Percentiles rank a stretch among this genome's conserved stretches.
phyloP scores from a whole-genome alignment of 2,329 filamentous ascomycete species.

The Colletotrichum tropicale region DNA sequence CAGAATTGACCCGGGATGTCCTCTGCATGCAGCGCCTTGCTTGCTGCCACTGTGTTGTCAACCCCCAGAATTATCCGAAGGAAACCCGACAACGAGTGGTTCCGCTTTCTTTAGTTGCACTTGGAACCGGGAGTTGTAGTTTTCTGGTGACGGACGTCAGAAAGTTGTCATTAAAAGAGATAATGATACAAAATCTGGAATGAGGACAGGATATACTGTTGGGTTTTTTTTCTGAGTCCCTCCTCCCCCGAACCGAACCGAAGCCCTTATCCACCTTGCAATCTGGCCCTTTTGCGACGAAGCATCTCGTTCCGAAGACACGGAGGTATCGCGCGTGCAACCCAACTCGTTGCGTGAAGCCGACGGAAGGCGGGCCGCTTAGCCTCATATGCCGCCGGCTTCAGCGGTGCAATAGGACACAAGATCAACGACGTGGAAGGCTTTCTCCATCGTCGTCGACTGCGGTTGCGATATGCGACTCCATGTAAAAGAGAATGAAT shows the following conservation, averaged over 20 bases:
- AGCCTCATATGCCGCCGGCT: background rate
- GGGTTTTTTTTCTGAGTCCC: background rate
- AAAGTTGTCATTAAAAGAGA: background rate
- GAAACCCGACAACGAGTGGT: slow-evolving; percentile 6
- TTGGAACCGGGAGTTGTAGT: background rate
- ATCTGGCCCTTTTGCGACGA: background rate
- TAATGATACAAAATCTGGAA: background rate
- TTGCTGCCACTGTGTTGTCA: background rate
- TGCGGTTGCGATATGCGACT: background rate
- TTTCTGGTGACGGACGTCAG: background rate
- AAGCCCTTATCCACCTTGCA: background rate
- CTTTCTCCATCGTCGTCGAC: background rate
- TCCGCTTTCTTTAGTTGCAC: background rate
- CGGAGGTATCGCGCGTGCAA: background rate
- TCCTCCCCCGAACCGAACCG: background rate
- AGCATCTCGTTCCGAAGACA: background rate
- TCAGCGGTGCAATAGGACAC: background rate
- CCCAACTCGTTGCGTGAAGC: background rate
- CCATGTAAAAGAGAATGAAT: background rate
- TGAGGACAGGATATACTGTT: background rate
- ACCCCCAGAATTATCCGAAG: slow-evolving; percentile 11
- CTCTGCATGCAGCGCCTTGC: background rate
- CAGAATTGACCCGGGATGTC: background rate
- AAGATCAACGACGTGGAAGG: background rate
- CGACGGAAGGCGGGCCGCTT: slow-evolving; percentile 10